Evolutionary conservation across 106 monocot species (phyloP).

Genomic region (Apostasia ramifera): DNA sequence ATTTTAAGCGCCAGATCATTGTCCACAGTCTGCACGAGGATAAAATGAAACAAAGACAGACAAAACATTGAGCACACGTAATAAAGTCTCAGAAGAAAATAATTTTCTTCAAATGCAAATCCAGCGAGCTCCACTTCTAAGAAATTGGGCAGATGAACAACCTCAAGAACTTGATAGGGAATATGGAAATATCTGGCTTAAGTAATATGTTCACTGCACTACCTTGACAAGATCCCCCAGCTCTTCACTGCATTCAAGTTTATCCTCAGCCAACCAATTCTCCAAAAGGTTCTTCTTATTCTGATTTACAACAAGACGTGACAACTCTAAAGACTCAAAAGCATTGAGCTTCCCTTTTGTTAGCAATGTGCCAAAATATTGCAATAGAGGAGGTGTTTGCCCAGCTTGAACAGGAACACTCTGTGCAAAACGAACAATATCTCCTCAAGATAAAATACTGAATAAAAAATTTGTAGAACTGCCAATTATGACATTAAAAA

Average conservation of each 20-base stretch:
- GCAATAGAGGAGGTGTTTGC: constrained; percentile 90
- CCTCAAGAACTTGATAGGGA: too few species aligned
- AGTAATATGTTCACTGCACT: neutral
- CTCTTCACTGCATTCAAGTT: constrained; percentile 99
- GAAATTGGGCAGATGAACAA: too few species aligned
- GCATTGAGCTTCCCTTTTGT: constrained; percentile 91
- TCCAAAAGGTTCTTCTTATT: constrained; percentile 97
- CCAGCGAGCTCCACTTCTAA: neutral
- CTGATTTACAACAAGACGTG: constrained; percentile 97
- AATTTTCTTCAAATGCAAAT: neutral
- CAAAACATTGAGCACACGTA: neutral
- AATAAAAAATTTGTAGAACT: too few species aligned
- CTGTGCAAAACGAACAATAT: constrained; percentile 26
- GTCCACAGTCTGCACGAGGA: constrained; percentile 71
- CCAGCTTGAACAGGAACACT: constrained; percentile 98
- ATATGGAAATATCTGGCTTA: too few species aligned
- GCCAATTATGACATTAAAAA: too few species aligned
- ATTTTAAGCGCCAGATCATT: constrained; percentile 98
- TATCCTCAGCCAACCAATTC: constrained; percentile 99
- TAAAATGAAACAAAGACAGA: neutral
- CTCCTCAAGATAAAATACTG: neutral
- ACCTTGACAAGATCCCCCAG: constrained; percentile 99
- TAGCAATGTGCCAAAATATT: constrained; percentile 96
- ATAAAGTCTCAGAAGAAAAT: neutral
- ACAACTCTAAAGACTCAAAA: constrained; percentile 93